Percentiles rank a stretch among this genome's conserved stretches.
These are phyloP conservation scores for Solanum corneliomulleri DNA, from an alignment of 257 asterid genomes.

Conservation along the genomic window DNA sequence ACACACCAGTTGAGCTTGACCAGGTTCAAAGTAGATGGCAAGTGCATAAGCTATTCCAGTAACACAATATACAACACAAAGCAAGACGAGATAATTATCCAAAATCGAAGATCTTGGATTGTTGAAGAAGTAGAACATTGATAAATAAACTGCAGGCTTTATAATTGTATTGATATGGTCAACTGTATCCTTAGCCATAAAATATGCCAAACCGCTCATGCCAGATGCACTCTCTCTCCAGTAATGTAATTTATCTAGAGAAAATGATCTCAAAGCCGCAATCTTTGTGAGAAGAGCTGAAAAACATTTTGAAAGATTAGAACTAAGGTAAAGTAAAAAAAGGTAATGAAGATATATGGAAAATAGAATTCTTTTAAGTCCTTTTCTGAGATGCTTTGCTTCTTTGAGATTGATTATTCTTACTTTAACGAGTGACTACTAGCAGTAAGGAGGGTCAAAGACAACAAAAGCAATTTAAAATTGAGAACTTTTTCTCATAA, in stretches of 20 bases:
- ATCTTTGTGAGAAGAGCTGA: slow-evolving; percentile 80
- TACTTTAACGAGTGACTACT: too few relatives aligned
- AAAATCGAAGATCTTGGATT: slow-evolving; percentile 76
- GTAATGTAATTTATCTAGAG: slow-evolving; percentile 84
- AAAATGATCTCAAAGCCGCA: slow-evolving; percentile 88
- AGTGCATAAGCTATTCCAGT: slow-evolving; percentile 91
- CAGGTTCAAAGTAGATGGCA: slow-evolving; percentile 82
- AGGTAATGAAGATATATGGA: not conserved
- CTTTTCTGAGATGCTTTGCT: not conserved
- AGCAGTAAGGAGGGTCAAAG: not conserved
- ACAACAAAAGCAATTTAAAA: not conserved
- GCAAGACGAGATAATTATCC: slow-evolving; percentile 63
- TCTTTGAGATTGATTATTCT: not conserved
- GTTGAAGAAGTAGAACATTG: slow-evolving; percentile 98
- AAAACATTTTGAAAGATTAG: not conserved
- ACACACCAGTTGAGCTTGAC: slow-evolving; percentile 85
- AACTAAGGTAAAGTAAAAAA: not conserved
- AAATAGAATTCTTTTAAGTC: not conserved
- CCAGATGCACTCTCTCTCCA: slow-evolving; percentile 97
- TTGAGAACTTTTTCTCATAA: not conserved
- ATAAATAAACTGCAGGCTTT: slow-evolving; percentile 86
- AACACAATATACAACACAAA: slow-evolving; percentile 88
- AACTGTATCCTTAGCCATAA: slow-evolving; percentile 78
- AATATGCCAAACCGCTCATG: slow-evolving; percentile 96
- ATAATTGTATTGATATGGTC: slow-evolving; percentile 78